Conservation (phyloP, 2,329 filamentous ascomycete species). For the Aspergillus pseudoglaucus region DNA sequence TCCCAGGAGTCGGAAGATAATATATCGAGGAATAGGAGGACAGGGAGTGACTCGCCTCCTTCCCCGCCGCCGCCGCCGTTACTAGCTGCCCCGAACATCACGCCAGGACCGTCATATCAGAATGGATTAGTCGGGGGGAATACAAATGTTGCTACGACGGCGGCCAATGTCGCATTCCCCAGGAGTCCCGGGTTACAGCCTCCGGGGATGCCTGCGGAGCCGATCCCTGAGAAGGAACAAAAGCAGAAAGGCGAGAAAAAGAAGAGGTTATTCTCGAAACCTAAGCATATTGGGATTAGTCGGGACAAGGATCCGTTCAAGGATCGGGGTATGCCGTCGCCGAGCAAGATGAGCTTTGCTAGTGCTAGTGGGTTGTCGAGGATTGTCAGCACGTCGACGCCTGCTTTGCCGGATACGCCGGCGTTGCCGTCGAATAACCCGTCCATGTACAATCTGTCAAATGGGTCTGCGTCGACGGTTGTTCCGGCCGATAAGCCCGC, state of each 20-base stretch:
- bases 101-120: constrained; percentile 35
- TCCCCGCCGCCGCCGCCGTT: constrained; percentile 20
- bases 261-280: constrained; percentile 64
- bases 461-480: constrained; percentile 56
- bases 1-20: constrained; percentile 31
- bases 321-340: constrained; percentile 52
- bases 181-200: constrained; percentile 37
- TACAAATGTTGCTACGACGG: constrained; percentile 53
- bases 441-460: constrained; percentile 56
- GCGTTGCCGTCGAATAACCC: constrained; percentile 46
- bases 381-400: constrained; percentile 54
- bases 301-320: constrained; percentile 50
- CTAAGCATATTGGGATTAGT: constrained; percentile 58
- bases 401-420: constrained; percentile 51
- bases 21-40: constrained; percentile 20
- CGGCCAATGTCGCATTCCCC: constrained; percentile 58
- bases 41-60: constrained; percentile 30
- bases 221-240: constrained; percentile 31
- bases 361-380: constrained; percentile 48
- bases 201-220: constrained; percentile 17
- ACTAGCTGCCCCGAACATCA: constrained; percentile 16
- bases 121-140: constrained; percentile 47
- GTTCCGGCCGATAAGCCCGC: constrained; percentile 43
- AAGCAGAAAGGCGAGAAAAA: constrained; percentile 56
- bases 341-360: constrained; percentile 48